Percentiles rank a stretch among this genome's conserved stretches.
phyloP scores from a whole-genome alignment of 768 basidiomycete species.

The Pluteus cervinus region DNA sequence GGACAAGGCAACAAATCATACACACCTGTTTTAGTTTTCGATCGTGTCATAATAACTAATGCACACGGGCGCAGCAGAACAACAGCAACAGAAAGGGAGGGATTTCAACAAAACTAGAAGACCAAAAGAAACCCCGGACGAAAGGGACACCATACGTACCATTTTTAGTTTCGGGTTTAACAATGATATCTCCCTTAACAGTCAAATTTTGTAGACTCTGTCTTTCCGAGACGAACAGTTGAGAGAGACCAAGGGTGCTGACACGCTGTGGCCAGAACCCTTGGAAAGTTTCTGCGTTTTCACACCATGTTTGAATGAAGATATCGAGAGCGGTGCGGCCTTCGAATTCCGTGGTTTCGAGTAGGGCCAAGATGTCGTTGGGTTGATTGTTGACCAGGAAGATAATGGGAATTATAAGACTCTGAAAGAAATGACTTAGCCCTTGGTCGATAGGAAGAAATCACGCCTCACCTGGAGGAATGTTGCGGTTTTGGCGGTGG shows the following conservation, averaged over 20 bases:
- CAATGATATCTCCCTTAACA: constrained; percentile 91
- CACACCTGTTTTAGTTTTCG: constrained; percentile 81
- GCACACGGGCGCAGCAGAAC: constrained; percentile 18
- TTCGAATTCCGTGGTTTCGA: constrained; percentile 61
- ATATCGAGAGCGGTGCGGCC: constrained; percentile 73
- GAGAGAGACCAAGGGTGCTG: constrained; percentile 75
- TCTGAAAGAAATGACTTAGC: constrained; percentile 34
- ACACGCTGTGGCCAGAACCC: constrained; percentile 91
- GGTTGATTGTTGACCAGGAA: constrained; percentile 88
- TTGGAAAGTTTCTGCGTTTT: constrained; percentile 91
- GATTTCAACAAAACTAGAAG: not conserved
- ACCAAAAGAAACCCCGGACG: no score
- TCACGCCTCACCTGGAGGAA: constrained; percentile 68
- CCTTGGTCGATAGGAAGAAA: not conserved
- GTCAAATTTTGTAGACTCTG: constrained; percentile 57
- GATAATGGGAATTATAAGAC: constrained; percentile 87
- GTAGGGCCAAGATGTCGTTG: constrained; percentile 68
- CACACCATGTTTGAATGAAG: constrained; percentile 90
- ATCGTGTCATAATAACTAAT: constrained; percentile 94
- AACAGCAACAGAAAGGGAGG: constrained; percentile 8
- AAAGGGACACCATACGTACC: constrained; percentile 43
- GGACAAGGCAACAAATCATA: constrained; percentile 9
- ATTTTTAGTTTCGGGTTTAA: constrained; percentile 73
- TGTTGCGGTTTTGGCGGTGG: constrained; percentile 80
- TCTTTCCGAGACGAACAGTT: constrained; percentile 64